These are phyloP conservation scores for Neurospora sp. DNA, from an alignment of 495 filamentous ascomycete genomes.

Conservation along the genomic window DNA sequence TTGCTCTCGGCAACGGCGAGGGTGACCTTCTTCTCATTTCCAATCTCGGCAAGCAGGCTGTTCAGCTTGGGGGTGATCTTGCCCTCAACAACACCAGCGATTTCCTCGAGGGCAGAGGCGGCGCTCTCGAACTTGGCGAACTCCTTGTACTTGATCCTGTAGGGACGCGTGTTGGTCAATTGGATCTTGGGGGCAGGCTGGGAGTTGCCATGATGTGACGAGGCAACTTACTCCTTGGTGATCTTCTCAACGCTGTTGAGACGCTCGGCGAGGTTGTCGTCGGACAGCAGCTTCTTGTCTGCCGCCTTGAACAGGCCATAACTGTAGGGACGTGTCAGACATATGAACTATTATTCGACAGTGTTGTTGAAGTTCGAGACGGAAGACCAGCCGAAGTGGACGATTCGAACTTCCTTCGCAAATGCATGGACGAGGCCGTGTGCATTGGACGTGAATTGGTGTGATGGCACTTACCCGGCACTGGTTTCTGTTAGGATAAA, in stretches of 20 bases:
- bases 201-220: background rate
- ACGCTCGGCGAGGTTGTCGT: constrained; percentile 63
- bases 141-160: constrained; percentile 85
- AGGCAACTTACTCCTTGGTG: constrained; percentile 62
- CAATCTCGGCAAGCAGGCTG: constrained; percentile 73
- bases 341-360: background rate
- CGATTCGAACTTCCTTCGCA: background rate
- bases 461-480: constrained; percentile 51
- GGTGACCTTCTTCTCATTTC: constrained; percentile 95
- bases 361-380: background rate
- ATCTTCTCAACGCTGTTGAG: constrained; percentile 74
- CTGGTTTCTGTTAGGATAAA: constrained; percentile 86
- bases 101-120: constrained; percentile 76
- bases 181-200: background rate
- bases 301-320: constrained; percentile 96
- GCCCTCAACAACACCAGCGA: constrained; percentile 75
- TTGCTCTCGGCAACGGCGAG: constrained; percentile 93
- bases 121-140: constrained; percentile 96
- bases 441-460: background rate
- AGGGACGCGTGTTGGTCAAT: constrained; percentile 7
- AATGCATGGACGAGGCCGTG: background rate
- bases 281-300: constrained; percentile 94
- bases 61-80: constrained; percentile 92
- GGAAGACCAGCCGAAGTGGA: background rate
- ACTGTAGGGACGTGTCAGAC: constrained; percentile 19